Evolutionary conservation across 345 rosid genomes (phyloP), one percentile per base, ranked within the genome.

Genomic region (Cardiospermum halicacabum): DNA sequence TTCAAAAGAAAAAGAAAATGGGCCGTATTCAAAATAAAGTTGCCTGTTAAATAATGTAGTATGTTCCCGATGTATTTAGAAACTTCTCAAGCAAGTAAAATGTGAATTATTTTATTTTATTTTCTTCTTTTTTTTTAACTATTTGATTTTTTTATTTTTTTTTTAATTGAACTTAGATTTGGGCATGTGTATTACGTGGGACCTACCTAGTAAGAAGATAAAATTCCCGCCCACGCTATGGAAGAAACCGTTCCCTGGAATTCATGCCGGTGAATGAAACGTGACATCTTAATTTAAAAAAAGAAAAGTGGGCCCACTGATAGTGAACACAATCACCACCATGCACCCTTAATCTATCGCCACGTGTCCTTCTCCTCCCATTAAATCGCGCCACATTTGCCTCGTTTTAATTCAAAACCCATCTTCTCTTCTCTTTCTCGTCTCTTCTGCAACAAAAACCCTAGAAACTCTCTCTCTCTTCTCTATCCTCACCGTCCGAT

Each of bases 371-470:
- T 15, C 36, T 53, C 27, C 64, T 32, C 32, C 56, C 62, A 61
- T 66, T 47, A 66, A 75, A 77, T 64, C 77, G 82, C 89, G 88
- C 95, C 88, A 69, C 85, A 82, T 79, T 84, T 76, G 74, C 81
- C 62, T 65, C 72, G 63, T 84, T 89, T 78, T n/a, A n/a, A n/a
- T n/a, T n/a, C n/a, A n/a, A 75, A 78, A 79, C 68, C 71, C 63
- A 47, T 49, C 25, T 15, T 10, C 12, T 36, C n/a, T 11, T 45
- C 43, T 59, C 40, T 18, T 11, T 15, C 43, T 32, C 15, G n/a
- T 6, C 54, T 60, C 71, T 48, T 24, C 67, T 19, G 21, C 66
- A 51, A 27, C 1, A 45, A 36, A 58, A 79, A 69, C 84, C 85
- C 84, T 77, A 81, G n/a, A n/a, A n/a, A 66, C 51, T n/a, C 56